Evolutionary conservation across 2,329 filamentous ascomycete species (phyloP).

Genomic region (Penicillium occitanis): DNA sequence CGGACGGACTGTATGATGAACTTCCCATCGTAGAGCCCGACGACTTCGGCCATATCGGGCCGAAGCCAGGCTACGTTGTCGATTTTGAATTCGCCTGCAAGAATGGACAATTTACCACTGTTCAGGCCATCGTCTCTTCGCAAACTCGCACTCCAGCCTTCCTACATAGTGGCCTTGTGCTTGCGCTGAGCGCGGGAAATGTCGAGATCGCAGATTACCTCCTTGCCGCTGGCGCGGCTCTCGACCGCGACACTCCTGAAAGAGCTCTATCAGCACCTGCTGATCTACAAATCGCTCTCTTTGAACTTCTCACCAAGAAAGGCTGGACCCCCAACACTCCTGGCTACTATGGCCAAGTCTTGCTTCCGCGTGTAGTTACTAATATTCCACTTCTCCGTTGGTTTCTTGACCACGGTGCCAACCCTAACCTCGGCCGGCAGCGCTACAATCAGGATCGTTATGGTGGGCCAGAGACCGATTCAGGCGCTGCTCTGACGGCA

Average conservation of each 20-base stretch:
- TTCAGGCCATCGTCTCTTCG: neutral
- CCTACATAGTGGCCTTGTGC: conserved; percentile 1
- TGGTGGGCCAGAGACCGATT: conserved; percentile 5
- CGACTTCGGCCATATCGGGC: conserved; percentile 9
- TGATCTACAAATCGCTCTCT: conserved; percentile 27
- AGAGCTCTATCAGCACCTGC: conserved; percentile 20
- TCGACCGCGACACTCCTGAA: conserved; percentile 25
- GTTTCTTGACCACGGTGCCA: conserved; percentile 28
- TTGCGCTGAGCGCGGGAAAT: conserved; percentile 24
- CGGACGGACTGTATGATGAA: neutral
- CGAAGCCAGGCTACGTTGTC: conserved; percentile 1
- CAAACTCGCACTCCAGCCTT: conserved; percentile 1
- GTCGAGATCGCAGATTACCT: conserved; percentile 46
- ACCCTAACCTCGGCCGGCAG: conserved; percentile 27
- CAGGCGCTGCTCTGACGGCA: neutral
- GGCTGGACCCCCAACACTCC: conserved; percentile 30
- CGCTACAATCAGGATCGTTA: neutral
- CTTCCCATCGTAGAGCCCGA: conserved; percentile 4
- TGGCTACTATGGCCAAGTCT: conserved; percentile 24
- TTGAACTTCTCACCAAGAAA: conserved; percentile 27
- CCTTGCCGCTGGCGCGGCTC: conserved; percentile 57
- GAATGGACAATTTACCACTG: neutral
- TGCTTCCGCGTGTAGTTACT: conserved; percentile 25
- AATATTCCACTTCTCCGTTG: conserved; percentile 28
- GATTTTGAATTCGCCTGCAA: conserved; percentile 7